Evolutionary conservation across 768 basidiomycete species (phyloP).

Genomic region (Sarcomyxa edulis): DNA sequence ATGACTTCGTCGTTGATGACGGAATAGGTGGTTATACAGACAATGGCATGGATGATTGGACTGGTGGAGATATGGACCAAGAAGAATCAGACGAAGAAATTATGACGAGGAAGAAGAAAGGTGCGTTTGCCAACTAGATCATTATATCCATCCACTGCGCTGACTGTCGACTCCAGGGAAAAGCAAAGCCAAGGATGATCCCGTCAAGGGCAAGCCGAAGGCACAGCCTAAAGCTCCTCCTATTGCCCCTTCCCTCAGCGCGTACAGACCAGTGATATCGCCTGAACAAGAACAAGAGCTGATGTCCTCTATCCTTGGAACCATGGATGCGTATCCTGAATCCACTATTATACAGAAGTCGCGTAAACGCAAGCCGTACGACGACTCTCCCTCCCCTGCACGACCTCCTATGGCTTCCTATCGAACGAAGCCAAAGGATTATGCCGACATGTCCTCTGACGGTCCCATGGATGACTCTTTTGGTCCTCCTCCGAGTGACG

Average conservation of each 20-base stretch:
- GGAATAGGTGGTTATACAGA: constrained; percentile 89
- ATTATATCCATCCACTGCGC: not conserved
- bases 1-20: constrained; percentile 97
- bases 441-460: constrained; percentile 43
- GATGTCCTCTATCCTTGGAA: constrained; percentile 76
- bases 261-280: constrained; percentile 74
- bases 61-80: constrained; percentile 50
- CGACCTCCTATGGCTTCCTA: constrained; percentile 29
- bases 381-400: constrained; percentile 34
- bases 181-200: constrained; percentile 36
- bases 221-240: constrained; percentile 44
- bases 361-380: constrained; percentile 65
- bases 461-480: constrained; percentile 33
- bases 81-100: constrained; percentile 54
- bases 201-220: constrained; percentile 39
- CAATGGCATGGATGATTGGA: constrained; percentile 96
- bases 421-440: constrained; percentile 19
- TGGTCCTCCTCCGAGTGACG: constrained; percentile 51
- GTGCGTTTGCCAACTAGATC: constrained; percentile 16
- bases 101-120: constrained; percentile 35
- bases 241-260: constrained; percentile 60
- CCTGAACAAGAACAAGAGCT: constrained; percentile 85
- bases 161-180: constrained; percentile 14
- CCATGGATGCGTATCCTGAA: constrained; percentile 50
- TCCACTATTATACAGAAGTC: constrained; percentile 25